Percentiles rank a stretch among this genome's conserved stretches.
Evolutionary conservation across 352 stramenopile genomes (phyloP).

Genomic region (Saprolegnia diclina): DNA sequence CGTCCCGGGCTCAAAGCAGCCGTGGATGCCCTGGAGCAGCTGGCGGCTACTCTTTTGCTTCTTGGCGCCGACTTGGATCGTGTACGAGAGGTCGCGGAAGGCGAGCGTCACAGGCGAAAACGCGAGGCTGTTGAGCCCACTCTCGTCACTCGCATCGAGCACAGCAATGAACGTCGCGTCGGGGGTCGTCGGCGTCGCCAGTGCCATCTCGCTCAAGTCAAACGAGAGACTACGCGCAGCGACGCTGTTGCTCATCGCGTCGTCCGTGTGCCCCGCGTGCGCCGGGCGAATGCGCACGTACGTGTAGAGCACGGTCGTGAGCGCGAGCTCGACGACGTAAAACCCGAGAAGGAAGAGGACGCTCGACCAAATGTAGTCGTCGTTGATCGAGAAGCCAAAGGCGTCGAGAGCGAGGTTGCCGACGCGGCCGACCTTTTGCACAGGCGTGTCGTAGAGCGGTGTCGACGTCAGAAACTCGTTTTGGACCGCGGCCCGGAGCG

Average conservation of each 20-base stretch:
- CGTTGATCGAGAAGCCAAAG: slow-evolving; percentile 46
- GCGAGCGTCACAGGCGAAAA: slow-evolving; percentile 17
- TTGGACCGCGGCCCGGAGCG: slow-evolving; percentile 1
- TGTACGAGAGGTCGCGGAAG: slow-evolving; percentile 34
- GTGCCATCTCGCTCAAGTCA: no score
- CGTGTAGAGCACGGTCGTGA: slow-evolving; percentile 43
- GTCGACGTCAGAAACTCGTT: no score
- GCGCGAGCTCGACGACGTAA: slow-evolving; percentile 41
- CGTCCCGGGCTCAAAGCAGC: slow-evolving; percentile 27
- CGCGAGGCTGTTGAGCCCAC: slow-evolving; percentile 19
- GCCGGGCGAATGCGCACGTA: slow-evolving; percentile 42
- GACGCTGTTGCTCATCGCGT: not conserved
- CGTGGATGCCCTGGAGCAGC: slow-evolving; percentile 28
- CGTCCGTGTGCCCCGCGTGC: not conserved
- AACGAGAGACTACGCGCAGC: no score
- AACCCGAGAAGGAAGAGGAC: slow-evolving; percentile 48
- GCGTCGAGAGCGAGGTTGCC: slow-evolving; percentile 45
- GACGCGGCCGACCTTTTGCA: slow-evolving; percentile 33
- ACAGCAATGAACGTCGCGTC: not conserved
- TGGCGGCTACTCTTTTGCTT: slow-evolving; percentile 44
- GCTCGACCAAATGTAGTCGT: slow-evolving; percentile 52
- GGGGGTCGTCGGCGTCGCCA: no score
- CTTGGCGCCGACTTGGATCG: slow-evolving; percentile 41
- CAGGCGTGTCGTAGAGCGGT: slow-evolving; percentile 34
- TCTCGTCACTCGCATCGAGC: not conserved